Base-by-base conservation (phyloP, 208 protist genomes). In the Sergeia podlipaevii region DNA sequence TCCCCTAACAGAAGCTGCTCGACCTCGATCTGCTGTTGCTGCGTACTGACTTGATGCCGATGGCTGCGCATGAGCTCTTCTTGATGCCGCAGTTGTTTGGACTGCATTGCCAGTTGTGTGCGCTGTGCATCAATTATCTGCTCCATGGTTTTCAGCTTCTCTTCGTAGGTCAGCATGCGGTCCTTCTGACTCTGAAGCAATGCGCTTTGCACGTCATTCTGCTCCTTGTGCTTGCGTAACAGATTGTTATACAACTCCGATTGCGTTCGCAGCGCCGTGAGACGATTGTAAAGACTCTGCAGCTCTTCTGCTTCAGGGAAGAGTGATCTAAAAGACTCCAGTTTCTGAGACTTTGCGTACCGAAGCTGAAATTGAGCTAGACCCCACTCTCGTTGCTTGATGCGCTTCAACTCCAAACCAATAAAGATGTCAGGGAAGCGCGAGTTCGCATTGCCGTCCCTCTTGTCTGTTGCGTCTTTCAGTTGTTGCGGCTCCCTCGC, bases 241-340 rank as follows among this genome's bases (percentile, higher is more conserved):
- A 93, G 65, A 55, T 80, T 89, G 55, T 71, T 81, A 62, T 91
- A 93, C 36, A 93, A 70, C 63, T 89, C 76, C 32, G 71, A 58
- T 56, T 93, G 86, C 23, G 70, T 82, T 15, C 86, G 78, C 32
- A 93, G 60, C 15, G 80, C 78, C 5, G 77, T 68, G 18, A 93
- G 68, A 17, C 85, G 80, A 45, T 72, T 71, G 52, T 89, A 77
- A 23, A 89, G 53, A 38, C 75, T 88, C 51, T 90, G 76, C 49
- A 89, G 65, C 59, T 89, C 82, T 44, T 93, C 81, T 1, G 81
- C 81, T 42, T 87, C 81, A 30, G 85, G 80, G 56, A 93, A 89
- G 6, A 93, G 45, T 15, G 65, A 60, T 10, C 82, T 75, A 49
- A 93, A 93, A 1, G 68, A 70, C 21, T 71, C 34, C n/a, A 93